Evolutionary conservation across 2,329 filamentous ascomycete genomes (phyloP).

Genomic region (Macrophomina phaseolina): DNA sequence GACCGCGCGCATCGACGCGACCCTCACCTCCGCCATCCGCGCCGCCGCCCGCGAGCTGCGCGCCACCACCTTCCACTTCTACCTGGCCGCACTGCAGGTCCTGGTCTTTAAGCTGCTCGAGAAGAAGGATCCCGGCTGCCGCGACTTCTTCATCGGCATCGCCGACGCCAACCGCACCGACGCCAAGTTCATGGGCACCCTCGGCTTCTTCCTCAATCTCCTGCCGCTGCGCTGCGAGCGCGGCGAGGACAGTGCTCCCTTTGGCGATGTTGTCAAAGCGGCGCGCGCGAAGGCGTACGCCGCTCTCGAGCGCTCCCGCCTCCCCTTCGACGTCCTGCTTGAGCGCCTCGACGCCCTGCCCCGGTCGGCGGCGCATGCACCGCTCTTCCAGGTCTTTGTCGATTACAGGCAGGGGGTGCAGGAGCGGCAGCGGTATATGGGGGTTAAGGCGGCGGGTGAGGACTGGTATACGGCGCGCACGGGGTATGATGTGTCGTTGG

Average conservation of each 20-base stretch:
- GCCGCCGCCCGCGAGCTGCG: constrained; percentile 29
- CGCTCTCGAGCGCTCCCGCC: constrained; percentile 50
- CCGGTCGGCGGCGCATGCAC: constrained; percentile 47
- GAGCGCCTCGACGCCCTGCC: constrained; percentile 47
- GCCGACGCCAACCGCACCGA: constrained; percentile 53
- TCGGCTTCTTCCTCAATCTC: constrained; percentile 59
- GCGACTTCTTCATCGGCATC: constrained; percentile 56
- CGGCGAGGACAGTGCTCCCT: neutral
- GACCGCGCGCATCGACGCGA: no score
- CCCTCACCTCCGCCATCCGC: constrained; percentile 25
- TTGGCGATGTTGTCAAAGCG: constrained; percentile 36
- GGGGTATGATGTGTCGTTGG: no score
- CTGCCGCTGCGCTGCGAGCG: constrained; percentile 51
- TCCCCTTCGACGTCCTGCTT: constrained; percentile 59
- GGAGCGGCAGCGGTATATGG: constrained; percentile 29
- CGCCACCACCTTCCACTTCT: constrained; percentile 56
- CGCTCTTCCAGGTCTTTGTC: constrained; percentile 58
- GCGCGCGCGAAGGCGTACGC: constrained; percentile 34
- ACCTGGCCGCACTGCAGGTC: constrained; percentile 50
- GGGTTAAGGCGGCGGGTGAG: constrained; percentile 14
- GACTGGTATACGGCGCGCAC: neutral
- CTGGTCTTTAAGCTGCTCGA: constrained; percentile 43
- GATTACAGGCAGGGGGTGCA: constrained; percentile 50
- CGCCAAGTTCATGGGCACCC: constrained; percentile 37
- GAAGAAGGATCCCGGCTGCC: constrained; percentile 25